phyloP scores from a whole-genome alignment of 768 basidiomycete genomes.

The Kwoniella pini region DNA sequence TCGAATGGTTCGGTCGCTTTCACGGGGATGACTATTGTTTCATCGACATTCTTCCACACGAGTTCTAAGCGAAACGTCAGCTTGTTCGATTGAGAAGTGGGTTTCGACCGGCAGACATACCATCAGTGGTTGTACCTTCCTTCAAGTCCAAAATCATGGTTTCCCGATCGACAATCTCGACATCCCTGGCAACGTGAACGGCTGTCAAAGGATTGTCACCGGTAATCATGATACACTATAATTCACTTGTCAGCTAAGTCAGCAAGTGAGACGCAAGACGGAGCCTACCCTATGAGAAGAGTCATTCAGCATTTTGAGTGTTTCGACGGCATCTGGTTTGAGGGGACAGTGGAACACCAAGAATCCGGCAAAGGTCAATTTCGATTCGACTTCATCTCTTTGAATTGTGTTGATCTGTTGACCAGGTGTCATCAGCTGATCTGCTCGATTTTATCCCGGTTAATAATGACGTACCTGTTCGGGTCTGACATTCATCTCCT shows the following conservation, averaged over 20 bases:
- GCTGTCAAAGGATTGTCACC: slow-evolving; percentile 98
- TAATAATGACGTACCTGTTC: slow-evolving; percentile 70
- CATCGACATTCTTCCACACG: slow-evolving; percentile 91
- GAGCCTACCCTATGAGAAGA: slow-evolving; percentile 87
- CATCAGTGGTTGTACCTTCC: slow-evolving; percentile 71
- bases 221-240: slow-evolving; percentile 96
- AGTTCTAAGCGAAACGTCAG: slow-evolving; percentile 62
- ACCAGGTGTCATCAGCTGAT: not conserved
- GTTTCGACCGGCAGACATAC: slow-evolving; percentile 57
- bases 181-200: slow-evolving; percentile 90
- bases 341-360: slow-evolving; percentile 98
- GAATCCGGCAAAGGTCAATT: slow-evolving; percentile 86
- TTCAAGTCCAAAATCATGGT: slow-evolving; percentile 86
- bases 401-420: slow-evolving; percentile 82
- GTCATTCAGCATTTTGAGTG: slow-evolving; percentile 90
- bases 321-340: slow-evolving; percentile 85
- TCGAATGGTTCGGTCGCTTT: slow-evolving; percentile 79
- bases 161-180: slow-evolving; percentile 95
- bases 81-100: not conserved
- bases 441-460: not conserved
- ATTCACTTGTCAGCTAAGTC: not conserved
- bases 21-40: slow-evolving; percentile 81
- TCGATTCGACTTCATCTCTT: slow-evolving; percentile 75
- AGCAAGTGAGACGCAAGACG: not conserved
- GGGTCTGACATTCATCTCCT: slow-evolving; percentile 72